phyloP scores from a whole-genome alignment of 441 rosid species.

The Pelargonium fulgidum region DNA sequence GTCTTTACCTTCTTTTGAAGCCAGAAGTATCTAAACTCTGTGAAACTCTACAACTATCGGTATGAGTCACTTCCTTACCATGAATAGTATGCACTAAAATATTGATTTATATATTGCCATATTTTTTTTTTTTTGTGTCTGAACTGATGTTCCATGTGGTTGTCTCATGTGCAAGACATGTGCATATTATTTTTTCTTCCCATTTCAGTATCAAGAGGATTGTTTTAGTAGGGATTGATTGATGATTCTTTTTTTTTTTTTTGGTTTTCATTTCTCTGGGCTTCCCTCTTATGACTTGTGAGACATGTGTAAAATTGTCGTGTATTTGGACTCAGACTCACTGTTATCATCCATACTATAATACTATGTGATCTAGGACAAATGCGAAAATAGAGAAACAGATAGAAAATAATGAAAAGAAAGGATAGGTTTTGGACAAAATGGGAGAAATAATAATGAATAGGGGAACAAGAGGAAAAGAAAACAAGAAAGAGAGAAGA shows the following conservation, averaged over 20 bases:
- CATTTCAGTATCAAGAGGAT: background rate
- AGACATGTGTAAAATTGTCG: background rate
- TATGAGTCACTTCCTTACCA: slow-evolving; percentile 33
- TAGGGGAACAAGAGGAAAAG: too few species aligned
- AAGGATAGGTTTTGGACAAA: too few species aligned
- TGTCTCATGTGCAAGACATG: background rate
- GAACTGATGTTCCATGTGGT: background rate
- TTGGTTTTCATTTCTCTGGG: background rate
- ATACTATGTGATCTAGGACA: background rate
- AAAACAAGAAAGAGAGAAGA: too few species aligned
- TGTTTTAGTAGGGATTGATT: background rate
- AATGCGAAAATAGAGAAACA: too few species aligned
- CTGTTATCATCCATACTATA: background rate
- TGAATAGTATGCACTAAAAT: slow-evolving; percentile 17
- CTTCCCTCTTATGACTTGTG: background rate
- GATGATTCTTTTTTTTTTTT: background rate
- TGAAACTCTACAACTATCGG: slow-evolving; percentile 57
- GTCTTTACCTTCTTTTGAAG: slow-evolving; percentile 54
- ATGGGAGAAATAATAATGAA: too few species aligned
- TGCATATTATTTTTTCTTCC: background rate
- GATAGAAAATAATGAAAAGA: too few species aligned
- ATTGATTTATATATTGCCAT: too few species aligned
- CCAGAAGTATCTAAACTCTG: slow-evolving; percentile 58
- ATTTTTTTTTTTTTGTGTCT: too few species aligned
- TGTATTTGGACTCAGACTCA: background rate